These are phyloP conservation scores for Cytospora chrysosperma DNA, from an alignment of 2,329 filamentous ascomycete genomes.

Conservation along the genomic window DNA sequence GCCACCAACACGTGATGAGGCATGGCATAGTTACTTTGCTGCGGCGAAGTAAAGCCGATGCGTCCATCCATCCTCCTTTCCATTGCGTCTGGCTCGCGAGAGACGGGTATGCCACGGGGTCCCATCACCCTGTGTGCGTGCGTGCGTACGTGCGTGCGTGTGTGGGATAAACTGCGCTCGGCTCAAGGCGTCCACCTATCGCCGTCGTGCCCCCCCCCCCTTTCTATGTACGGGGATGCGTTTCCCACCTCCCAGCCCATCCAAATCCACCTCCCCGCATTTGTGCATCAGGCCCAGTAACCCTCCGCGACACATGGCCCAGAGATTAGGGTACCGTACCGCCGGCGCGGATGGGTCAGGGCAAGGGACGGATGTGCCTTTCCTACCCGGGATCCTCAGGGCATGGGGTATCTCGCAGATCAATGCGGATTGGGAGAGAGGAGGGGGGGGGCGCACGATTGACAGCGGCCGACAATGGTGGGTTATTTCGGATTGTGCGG, in stretches of 20 bases:
- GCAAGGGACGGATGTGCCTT: not conserved
- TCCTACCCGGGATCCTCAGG: not conserved
- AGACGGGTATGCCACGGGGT: not conserved
- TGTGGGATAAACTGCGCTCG: not conserved
- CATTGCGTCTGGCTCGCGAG: not conserved
- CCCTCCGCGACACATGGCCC: not conserved
- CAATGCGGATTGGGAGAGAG: not conserved
- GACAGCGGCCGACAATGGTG: not conserved
- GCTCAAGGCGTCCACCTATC: conserved; percentile 5
- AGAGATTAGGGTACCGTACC: conserved; percentile 6
- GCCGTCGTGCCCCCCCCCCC: not conserved
- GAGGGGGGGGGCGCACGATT: not conserved
- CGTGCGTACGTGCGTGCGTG: not conserved
- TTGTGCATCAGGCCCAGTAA: not conserved
- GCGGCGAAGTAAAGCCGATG: not conserved
- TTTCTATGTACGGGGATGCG: not conserved
- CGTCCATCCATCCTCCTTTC: not conserved
- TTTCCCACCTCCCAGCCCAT: not conserved
- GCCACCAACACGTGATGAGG: not conserved
- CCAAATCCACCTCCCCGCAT: conserved; percentile 5
- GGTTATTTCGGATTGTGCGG: not conserved
- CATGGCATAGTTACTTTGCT: not conserved
- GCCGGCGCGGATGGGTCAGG: not conserved
- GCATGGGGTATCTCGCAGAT: not conserved
- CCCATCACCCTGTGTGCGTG: not conserved